Percentiles rank a stretch among this genome's conserved stretches.
Conservation (phyloP, 768 basidiomycete genomes). For the Phaeolepiota aurea region DNA sequence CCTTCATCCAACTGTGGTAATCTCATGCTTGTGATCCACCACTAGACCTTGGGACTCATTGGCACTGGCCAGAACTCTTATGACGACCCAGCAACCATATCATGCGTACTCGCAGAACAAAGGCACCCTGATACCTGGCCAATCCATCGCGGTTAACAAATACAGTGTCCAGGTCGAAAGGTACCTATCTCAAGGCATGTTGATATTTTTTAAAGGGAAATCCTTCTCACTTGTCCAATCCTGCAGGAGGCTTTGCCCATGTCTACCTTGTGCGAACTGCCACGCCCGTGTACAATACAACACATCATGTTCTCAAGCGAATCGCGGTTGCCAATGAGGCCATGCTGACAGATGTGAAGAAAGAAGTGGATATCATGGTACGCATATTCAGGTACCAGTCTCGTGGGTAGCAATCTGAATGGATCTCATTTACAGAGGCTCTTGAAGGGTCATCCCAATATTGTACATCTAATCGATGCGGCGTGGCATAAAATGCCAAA, state of each 20-base stretch:
- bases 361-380: conserved; percentile 99
- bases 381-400: conserved; percentile 12
- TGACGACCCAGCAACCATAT: conserved; percentile 45
- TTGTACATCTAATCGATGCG: conserved; percentile 94
- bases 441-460: conserved; percentile 88
- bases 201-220: conserved; percentile 4
- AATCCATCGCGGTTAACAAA: conserved; percentile 84
- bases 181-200: conserved; percentile 89
- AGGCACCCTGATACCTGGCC: conserved; percentile 72
- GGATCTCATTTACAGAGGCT: conserved; percentile 50
- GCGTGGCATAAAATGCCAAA: conserved; percentile 81
- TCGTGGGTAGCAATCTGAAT: no score
- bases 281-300: conserved; percentile 82
- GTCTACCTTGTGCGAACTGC: conserved; percentile 92
- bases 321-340: conserved; percentile 87
- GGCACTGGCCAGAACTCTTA: conserved; percentile 14
- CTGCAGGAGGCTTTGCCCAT: conserved; percentile 90
- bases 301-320: conserved; percentile 93
- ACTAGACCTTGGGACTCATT: no score
- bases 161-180: conserved; percentile 87
- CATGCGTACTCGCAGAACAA: conserved; percentile 47
- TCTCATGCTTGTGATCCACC: no score
- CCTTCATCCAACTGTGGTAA: no score
- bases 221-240: conserved; percentile 8
- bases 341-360: conserved; percentile 90